Evolutionary conservation across 1,139 yeast genomes (phyloP), one percentile per base, ranked within the genome.

Genomic region (Lodderomyces orthopsilosis): DNA sequence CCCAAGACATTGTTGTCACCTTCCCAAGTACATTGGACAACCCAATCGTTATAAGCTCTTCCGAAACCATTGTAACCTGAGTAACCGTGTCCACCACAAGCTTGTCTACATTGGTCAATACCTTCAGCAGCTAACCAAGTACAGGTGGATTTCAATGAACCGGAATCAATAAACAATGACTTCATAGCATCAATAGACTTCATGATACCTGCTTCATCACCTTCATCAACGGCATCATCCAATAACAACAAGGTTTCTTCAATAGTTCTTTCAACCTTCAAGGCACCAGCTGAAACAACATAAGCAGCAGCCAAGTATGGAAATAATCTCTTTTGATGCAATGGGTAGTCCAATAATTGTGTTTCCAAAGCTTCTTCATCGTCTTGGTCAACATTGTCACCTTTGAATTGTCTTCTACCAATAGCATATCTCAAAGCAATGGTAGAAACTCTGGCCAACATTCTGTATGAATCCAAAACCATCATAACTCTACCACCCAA

Each of bases 71-170:
- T 59, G 62, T 73, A 73, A 32, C 74, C 52, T 19, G 77, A 72
- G 62, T 73, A 73, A 48, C 78, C 78, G 55, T 72, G 78, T 47
- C 78, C 78, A 62, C 78, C 78, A 62, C 78, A 73, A 18, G 77
- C 63, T 59, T 73, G 78, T 66, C 78, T 69, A 56, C 72, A 63
- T 55, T 73, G 66, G 54, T 72, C 76, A 51, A 73, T 73, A 46
- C 65, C 65, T 48, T 66, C 70, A 44, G 75, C 70, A 43, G 75
- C 71, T 54, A 71, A 63, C 78, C 78, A 73, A 41, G 78, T 73
- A 56, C 67, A 60, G 38, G 77, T 70, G 33, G 77, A 66, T 60
- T 73, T 73, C 61, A 72, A 68, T 38, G 75, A 66, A 50, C 75
- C 77, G 37, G 77, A 70, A 54, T 72, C 78, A 51, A 72, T 59